These are phyloP conservation scores for Aspergillus incahuasiensis DNA, from an alignment of 495 filamentous ascomycete species.

Conservation along the genomic window DNA sequence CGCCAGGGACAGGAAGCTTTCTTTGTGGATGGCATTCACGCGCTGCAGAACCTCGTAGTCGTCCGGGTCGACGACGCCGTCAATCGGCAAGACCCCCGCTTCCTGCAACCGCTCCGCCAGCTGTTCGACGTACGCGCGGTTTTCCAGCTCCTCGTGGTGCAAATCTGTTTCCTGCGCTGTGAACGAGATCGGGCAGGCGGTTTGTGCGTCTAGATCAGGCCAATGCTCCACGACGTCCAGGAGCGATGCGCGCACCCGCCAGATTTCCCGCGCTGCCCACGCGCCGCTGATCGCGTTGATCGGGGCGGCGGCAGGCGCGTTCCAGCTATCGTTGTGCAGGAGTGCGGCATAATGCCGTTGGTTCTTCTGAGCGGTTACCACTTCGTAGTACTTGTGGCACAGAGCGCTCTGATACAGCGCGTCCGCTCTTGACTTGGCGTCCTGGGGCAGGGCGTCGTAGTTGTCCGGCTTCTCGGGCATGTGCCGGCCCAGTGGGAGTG, in stretches of 20 bases:
- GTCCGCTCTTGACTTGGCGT: not conserved
- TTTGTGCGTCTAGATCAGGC: not conserved
- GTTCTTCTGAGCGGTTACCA: constrained; percentile 1
- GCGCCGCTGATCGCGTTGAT: too few species aligned
- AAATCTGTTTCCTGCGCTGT: not conserved
- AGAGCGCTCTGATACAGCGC: constrained; percentile 3
- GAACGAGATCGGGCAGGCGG: not conserved
- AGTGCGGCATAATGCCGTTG: constrained; percentile 2
- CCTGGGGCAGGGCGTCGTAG: not conserved
- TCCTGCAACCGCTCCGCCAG: constrained; percentile 5
- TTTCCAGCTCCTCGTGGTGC: constrained; percentile 2
- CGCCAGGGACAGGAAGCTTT: constrained; percentile 2
- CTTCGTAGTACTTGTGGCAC: constrained; percentile 7
- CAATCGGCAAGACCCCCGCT: constrained; percentile 1
- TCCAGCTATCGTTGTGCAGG: not conserved
- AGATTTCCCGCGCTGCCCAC: not conserved
- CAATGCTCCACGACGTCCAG: constrained; percentile 2
- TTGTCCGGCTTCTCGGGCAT: not conserved
- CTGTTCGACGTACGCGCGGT: constrained; percentile 3
- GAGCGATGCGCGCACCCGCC: not conserved
- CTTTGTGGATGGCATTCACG: not conserved
- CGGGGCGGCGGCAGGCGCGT: not conserved
- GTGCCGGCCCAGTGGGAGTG: not conserved
- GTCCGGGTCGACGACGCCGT: not conserved
- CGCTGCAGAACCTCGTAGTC: constrained; percentile 5